Conservation (phyloP, 129 eudicot species). For the Erigeron canadensis region DNA sequence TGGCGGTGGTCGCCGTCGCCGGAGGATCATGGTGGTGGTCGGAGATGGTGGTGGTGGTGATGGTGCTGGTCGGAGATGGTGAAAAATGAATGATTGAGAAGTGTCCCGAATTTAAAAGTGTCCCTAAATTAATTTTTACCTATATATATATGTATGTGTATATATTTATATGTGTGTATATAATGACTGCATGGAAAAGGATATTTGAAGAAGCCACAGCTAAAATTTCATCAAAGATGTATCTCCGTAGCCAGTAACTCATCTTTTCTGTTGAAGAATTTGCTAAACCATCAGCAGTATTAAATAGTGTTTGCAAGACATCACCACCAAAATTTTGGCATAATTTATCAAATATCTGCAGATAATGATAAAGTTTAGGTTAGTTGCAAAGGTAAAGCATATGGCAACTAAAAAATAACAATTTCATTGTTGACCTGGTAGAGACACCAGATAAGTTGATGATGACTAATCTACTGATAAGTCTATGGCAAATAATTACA, state of each 20-base stretch:
- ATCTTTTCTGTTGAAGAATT: constrained; percentile 59
- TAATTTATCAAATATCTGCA: constrained; percentile 91
- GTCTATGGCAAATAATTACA: background rate
- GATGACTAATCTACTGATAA: constrained; percentile 23
- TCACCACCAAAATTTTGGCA: constrained; percentile 98
- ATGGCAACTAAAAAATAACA: constrained; percentile 12
- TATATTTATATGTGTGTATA: background rate
- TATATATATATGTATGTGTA: no score
- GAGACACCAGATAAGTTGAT: constrained; percentile 11
- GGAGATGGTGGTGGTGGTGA: no score
- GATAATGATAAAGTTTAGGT: constrained; percentile 18
- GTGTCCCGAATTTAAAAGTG: no score
- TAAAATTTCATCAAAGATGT: constrained; percentile 65
- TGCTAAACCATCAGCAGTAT: constrained; percentile 79
- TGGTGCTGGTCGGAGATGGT: no score
- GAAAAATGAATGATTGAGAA: no score
- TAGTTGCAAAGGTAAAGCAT: background rate
- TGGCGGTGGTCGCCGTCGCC: no score
- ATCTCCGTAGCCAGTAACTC: constrained; percentile 68
- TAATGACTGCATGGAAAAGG: constrained; percentile 42
- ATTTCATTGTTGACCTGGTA: background rate
- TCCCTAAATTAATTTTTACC: no score
- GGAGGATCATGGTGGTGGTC: no score
- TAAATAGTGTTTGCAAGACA: constrained; percentile 83
- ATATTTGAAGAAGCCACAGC: constrained; percentile 82